These are phyloP conservation scores for Phaeodactylum tricornutum DNA, from an alignment of 108 stramenopile species.

Conservation along the genomic window DNA sequence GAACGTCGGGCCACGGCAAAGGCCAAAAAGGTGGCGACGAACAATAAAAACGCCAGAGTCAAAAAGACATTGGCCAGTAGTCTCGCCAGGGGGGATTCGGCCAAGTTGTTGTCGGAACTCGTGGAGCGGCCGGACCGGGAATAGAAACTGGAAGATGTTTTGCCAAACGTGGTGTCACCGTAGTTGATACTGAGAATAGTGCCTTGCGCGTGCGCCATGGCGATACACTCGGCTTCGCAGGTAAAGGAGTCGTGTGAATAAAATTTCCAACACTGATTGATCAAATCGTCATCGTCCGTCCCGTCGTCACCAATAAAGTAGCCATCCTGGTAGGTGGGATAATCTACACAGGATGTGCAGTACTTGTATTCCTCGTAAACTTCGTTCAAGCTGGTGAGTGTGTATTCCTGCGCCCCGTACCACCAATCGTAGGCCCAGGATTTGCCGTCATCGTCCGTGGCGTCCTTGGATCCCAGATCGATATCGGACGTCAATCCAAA, in stretches of 20 bases:
- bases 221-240: slow-evolving; percentile 62
- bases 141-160: slow-evolving; percentile 25
- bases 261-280: slow-evolving; percentile 90
- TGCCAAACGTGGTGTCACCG: slow-evolving; percentile 50
- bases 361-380: slow-evolving; percentile 64
- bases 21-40: slow-evolving; percentile 77
- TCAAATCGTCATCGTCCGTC: slow-evolving; percentile 80
- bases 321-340: slow-evolving; percentile 84
- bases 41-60: slow-evolving; percentile 57
- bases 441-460: slow-evolving; percentile 30
- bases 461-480: slow-evolving; percentile 20
- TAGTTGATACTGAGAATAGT: slow-evolving; percentile 43
- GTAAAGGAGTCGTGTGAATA: slow-evolving; percentile 70
- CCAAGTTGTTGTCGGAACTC: slow-evolving; percentile 2
- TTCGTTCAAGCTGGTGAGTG: slow-evolving; percentile 58
- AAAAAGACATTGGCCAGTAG: slow-evolving; percentile 68
- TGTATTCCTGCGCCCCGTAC: slow-evolving; percentile 69
- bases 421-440: slow-evolving; percentile 40
- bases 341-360: slow-evolving; percentile 82
- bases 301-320: slow-evolving; percentile 78
- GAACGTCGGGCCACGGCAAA: slow-evolving; percentile 80
- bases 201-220: slow-evolving; percentile 63
- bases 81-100: slow-evolving; percentile 37
- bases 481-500: slow-evolving; percentile 38
- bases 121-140: neutral